Evolutionary conservation across 2,329 filamentous ascomycete species (phyloP), one percentile per base, ranked within the genome.

Genomic region (Lecanoromycetidae sp.): DNA sequence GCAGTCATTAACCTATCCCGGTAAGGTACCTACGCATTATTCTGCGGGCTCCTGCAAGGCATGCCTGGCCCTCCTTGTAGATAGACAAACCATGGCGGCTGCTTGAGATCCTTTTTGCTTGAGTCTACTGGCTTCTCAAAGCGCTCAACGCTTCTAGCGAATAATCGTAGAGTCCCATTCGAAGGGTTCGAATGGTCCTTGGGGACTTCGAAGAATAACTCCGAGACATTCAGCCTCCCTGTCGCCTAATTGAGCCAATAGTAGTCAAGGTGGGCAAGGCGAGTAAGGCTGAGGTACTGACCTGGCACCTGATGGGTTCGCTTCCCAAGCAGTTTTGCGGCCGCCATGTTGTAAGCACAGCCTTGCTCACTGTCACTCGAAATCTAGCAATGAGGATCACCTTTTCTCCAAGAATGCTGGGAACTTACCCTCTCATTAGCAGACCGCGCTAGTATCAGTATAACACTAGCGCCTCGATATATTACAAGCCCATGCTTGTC

Each of bases 151-250:
- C 77, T 82, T 43, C 87, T 81, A 27, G 77, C 87, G 63, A 94
- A 95, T 29, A 95, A 70, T 46, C 76, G 77, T 52, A 95, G 72
- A 4, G 70, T 77, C 39, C 75, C 76, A 25, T 71, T 68, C 3
- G 68, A 61, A 1, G 79, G 78, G 46, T 79, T 74, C 52, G 67
- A 66, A 63, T 94, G 84, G 67, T 94, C 84, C 52, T 85, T 73
- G 3, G 88, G 87, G 9, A 94, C 87, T 55, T 86, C 75, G 64
- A 94, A 94, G 69, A 87, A 83, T 58, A 90, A 74, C 62, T 94
- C 87, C 2, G 83, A 83, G 51, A 93, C 75, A 51, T 76, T 71
- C 37, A 93, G 71, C 60, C 80, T 82, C 40, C 86, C 50, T 54
- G 23, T 4, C 17, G 10, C 17, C 10, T 22, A 38, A 36, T 26